Percentiles rank a stretch among this genome's conserved stretches.
phyloP scores from a whole-genome alignment of 2,329 filamentous ascomycete species.

The Graphiopsis chlorocephala region DNA sequence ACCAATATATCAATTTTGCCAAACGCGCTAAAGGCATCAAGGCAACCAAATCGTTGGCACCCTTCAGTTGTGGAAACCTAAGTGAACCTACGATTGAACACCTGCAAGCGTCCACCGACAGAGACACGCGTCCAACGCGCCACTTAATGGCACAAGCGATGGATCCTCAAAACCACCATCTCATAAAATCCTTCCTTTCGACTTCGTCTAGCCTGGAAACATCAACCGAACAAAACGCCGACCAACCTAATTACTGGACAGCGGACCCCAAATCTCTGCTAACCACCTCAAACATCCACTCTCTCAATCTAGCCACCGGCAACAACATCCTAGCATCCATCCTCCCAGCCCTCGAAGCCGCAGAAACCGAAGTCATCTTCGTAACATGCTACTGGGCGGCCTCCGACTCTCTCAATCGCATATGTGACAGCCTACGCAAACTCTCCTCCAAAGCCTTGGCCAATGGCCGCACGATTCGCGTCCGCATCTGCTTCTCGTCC shows the following conservation, averaged over 20 bases:
- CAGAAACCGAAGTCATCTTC: slow-evolving; percentile 65
- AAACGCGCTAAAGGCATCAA: background rate
- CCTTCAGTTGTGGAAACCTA: background rate
- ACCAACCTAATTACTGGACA: slow-evolving; percentile 19
- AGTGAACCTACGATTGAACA: background rate
- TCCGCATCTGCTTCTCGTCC: slow-evolving; percentile 76
- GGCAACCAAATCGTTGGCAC: background rate
- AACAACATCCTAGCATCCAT: slow-evolving; percentile 46
- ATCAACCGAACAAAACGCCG: background rate
- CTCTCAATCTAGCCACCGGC: slow-evolving; percentile 46
- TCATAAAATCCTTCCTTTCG: slow-evolving; percentile 8
- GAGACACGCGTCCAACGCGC: background rate
- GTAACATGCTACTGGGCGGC: slow-evolving; percentile 81
- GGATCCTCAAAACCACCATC: background rate
- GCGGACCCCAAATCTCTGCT: slow-evolving; percentile 6
- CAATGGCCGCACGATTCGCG: slow-evolving; percentile 45
- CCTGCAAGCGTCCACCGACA: background rate
- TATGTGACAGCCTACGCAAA: slow-evolving; percentile 57
- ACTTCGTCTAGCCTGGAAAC: background rate
- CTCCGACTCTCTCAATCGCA: slow-evolving; percentile 58
- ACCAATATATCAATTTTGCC: background rate
- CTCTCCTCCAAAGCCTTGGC: slow-evolving; percentile 53
- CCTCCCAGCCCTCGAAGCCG: slow-evolving; percentile 59
- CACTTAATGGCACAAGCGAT: background rate
- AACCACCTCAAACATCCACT: slow-evolving; percentile 35